Conservation (phyloP, 2,329 filamentous ascomycete genomes). For the Penicillium janthinellum region DNA sequence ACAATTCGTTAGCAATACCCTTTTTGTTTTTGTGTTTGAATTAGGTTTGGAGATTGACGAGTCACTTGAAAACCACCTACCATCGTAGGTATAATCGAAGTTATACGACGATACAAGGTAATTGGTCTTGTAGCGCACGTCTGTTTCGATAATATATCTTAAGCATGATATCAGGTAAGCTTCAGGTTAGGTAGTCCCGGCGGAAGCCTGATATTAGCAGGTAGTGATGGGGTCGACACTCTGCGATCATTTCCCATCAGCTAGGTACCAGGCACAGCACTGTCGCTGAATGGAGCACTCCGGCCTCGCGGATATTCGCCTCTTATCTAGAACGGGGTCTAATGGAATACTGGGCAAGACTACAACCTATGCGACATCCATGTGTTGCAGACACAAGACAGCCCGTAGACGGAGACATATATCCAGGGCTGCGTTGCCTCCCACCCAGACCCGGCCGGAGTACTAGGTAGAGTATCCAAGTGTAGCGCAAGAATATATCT, state of each 20-base stretch:
- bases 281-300: not conserved
- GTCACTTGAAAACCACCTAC: too few species aligned
- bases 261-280: not conserved
- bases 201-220: not conserved
- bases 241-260: not conserved
- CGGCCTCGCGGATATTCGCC: not conserved
- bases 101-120: too few species aligned
- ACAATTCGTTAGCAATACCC: too few species aligned
- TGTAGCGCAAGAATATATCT: not conserved
- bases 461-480: too few species aligned
- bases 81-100: too few species aligned
- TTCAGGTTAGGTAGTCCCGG: not conserved
- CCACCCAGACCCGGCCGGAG: too few species aligned
- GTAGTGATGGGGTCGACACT: too few species aligned
- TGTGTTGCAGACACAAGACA: not conserved
- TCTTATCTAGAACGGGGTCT: not conserved
- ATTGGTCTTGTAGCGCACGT: not conserved
- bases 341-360: not conserved
- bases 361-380: not conserved
- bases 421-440: too few species aligned
- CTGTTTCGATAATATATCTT: not conserved
- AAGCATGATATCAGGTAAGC: not conserved
- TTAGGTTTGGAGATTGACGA: too few species aligned
- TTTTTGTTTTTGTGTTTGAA: too few species aligned
- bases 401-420: too few species aligned